Evolutionary conservation across 2,329 filamentous ascomycete species (phyloP).

Genomic region (Metarhizium sp.): DNA sequence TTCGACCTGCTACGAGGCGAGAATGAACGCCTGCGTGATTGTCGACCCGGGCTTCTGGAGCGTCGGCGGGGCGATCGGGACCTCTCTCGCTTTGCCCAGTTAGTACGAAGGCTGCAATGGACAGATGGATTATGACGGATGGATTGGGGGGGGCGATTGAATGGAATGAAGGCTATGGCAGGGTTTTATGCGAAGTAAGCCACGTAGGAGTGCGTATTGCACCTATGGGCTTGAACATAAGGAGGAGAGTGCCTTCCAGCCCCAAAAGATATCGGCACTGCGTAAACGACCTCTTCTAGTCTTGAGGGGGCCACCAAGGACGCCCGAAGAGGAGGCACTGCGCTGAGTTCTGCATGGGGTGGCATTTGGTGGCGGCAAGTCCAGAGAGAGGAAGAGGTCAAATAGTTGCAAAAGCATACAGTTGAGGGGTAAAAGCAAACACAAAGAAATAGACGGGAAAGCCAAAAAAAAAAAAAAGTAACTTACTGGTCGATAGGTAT

Average conservation of each 20-base stretch:
- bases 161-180: background rate
- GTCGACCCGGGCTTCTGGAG: constrained; percentile 72
- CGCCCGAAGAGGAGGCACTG: background rate
- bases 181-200: too few relatives aligned
- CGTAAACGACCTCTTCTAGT: background rate
- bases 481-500: constrained; percentile 54
- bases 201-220: too few relatives aligned
- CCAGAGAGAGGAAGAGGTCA: background rate
- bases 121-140: background rate
- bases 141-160: background rate
- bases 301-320: background rate
- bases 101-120: constrained; percentile 8
- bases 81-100: constrained; percentile 63
- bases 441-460: constrained; percentile 7
- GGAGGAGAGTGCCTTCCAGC: too few relatives aligned
- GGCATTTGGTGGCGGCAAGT: background rate
- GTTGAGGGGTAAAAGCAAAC: background rate
- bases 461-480: constrained; percentile 4
- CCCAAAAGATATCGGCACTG: background rate
- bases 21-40: constrained; percentile 64
- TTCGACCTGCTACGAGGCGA: constrained; percentile 68
- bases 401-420: background rate
- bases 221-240: too few relatives aligned
- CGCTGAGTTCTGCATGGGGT: background rate
- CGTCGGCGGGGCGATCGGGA: constrained; percentile 71